phyloP scores from a whole-genome alignment of 768 basidiomycete species.

The Leccinum olivaceopallidum region DNA sequence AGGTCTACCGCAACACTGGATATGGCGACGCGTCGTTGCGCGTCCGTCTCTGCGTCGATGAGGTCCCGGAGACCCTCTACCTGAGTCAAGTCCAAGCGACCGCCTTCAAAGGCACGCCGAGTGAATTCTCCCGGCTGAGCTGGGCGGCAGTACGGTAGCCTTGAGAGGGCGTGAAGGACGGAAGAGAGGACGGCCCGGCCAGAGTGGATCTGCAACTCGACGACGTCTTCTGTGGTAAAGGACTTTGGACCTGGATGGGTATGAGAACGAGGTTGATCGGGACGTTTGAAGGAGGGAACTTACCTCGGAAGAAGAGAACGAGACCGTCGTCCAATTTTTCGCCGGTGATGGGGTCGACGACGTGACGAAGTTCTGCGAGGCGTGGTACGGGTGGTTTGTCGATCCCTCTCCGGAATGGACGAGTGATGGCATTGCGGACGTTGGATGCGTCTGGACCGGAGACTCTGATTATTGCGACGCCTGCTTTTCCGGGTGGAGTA shows the following conservation, averaged over 20 bases:
- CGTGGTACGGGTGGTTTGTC: constrained; percentile 51
- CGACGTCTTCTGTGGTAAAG: constrained; percentile 78
- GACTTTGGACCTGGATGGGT: constrained; percentile 64
- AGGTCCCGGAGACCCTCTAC: constrained; percentile 88
- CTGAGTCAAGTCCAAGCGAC: constrained; percentile 83
- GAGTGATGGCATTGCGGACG: constrained; percentile 65
- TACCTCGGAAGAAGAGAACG: constrained; percentile 81
- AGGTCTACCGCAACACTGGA: constrained; percentile 63
- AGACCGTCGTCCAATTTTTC: constrained; percentile 78
- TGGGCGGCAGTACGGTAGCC: constrained; percentile 64
- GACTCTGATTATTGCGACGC: constrained; percentile 78
- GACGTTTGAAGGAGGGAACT: constrained; percentile 13
- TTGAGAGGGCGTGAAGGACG: constrained; percentile 62
- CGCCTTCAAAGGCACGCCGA: constrained; percentile 75
- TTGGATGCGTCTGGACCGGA: constrained; percentile 72
- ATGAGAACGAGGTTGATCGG: constrained; percentile 1
- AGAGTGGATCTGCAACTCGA: constrained; percentile 88
- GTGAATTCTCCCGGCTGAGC: constrained; percentile 92
- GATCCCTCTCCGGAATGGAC: constrained; percentile 22
- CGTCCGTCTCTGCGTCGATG: constrained; percentile 86
- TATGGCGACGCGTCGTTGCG: constrained; percentile 73
- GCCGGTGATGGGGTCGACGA: constrained; percentile 60
- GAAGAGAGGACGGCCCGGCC: constrained; percentile 78
- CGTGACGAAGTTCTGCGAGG: constrained; percentile 67
- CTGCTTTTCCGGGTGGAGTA: constrained; percentile 83